phyloP scores from a whole-genome alignment of 306 rosid genomes.

The Rosa multiflora region DNA sequence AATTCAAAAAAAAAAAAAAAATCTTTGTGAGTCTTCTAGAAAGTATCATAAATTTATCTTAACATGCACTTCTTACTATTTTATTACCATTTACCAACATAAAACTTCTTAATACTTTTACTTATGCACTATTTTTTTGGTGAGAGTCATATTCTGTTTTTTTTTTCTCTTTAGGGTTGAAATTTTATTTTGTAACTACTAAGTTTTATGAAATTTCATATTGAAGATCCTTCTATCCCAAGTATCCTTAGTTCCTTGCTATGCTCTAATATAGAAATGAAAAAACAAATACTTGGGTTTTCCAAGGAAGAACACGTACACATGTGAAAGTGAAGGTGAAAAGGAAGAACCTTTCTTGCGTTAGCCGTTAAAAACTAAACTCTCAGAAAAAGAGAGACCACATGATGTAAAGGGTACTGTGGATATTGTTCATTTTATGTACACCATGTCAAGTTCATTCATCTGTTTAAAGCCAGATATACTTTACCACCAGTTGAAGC shows the following conservation, averaged over 20 bases:
- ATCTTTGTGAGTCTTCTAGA: too few species aligned
- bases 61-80: too few species aligned
- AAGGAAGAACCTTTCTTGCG: neutral
- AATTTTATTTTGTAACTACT: neutral
- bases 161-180: neutral
- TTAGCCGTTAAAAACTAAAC: slow-evolving; percentile 1
- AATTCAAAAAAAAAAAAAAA: too few species aligned
- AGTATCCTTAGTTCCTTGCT: neutral
- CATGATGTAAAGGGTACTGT: neutral
- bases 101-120: too few species aligned
- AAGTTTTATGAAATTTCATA: neutral
- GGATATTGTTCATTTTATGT: neutral
- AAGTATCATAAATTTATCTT: too few species aligned
- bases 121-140: too few species aligned
- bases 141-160: too few species aligned
- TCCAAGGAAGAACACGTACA: neutral
- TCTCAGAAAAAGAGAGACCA: neutral
- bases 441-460: neutral
- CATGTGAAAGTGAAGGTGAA: too few species aligned
- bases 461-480: neutral
- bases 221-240: neutral
- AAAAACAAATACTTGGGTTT: neutral
- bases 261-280: neutral
- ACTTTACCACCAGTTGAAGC: neutral
- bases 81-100: too few species aligned